These are phyloP conservation scores for Senecio squalidus DNA, from an alignment of 140 eudicot genomes.

Conservation along the genomic window DNA sequence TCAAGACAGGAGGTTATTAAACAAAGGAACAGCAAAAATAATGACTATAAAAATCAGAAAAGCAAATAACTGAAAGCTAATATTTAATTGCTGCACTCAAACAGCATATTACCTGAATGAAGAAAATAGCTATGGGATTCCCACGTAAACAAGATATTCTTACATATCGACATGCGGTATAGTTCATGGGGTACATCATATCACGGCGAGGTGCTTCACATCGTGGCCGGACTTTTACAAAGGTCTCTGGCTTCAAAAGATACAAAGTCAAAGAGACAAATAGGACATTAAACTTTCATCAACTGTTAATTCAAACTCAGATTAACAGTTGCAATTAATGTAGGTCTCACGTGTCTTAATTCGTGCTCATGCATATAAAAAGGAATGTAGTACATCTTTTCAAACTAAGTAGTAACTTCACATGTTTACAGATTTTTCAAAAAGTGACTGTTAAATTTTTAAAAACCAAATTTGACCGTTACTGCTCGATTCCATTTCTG, in stretches of 20 bases:
- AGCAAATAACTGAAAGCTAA: background rate
- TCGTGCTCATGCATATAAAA: background rate
- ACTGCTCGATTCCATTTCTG: background rate
- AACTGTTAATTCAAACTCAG: background rate
- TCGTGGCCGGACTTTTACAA: constrained; percentile 82
- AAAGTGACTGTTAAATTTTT: background rate
- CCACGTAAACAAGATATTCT: constrained; percentile 93
- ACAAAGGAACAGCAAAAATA: constrained; percentile 6
- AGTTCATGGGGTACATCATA: constrained; percentile 83
- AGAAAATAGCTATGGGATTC: constrained; percentile 92
- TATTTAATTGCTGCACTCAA: background rate
- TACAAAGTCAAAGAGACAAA: background rate
- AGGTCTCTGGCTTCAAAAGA: constrained; percentile 76
- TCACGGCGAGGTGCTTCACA: constrained; percentile 99
- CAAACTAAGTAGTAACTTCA: constrained; percentile 4
- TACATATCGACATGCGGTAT: constrained; percentile 82
- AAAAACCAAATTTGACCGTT: background rate
- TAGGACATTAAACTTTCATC: background rate
- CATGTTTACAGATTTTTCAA: background rate
- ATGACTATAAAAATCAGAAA: background rate
- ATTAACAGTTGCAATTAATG: background rate
- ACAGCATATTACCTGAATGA: constrained; percentile 62
- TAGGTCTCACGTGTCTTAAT: background rate
- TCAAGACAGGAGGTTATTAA: constrained; percentile 26
- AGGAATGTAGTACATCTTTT: background rate